A percentile compares a stretch with the other conserved stretches of the same genome.
These are phyloP conservation scores for Prunus campanulata DNA, from an alignment of 306 rosid species.

Conservation along the genomic window DNA sequence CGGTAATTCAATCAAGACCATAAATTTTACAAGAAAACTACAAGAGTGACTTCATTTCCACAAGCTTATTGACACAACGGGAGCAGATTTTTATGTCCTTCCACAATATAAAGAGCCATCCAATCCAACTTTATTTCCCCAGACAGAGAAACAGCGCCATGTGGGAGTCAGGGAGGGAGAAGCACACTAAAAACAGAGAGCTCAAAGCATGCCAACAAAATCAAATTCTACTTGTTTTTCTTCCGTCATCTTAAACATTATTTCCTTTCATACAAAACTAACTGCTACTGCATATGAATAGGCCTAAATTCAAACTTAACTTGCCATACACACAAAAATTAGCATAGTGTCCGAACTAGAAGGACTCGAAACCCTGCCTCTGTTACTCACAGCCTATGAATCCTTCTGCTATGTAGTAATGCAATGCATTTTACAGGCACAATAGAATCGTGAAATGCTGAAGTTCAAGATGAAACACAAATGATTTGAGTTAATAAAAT, in stretches of 20 bases:
- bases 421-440: not conserved
- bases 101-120: conserved; percentile 3
- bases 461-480: not conserved
- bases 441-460: not conserved
- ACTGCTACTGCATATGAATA: not conserved
- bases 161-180: not conserved
- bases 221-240: not conserved
- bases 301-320: no score
- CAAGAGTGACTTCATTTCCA: conserved; percentile 2
- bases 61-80: not conserved
- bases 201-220: conserved; percentile 9
- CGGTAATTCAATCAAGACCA: conserved; percentile 11
- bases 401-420: not conserved
- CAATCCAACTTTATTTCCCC: not conserved
- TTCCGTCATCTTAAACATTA: not conserved
- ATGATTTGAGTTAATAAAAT: not conserved
- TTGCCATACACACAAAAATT: not conserved
- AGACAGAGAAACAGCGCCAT: not conserved
- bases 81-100: not conserved
- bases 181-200: not conserved
- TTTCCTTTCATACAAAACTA: not conserved
- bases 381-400: not conserved
- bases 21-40: not conserved
- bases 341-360: not conserved
- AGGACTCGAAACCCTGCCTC: not conserved